Base-by-base conservation (phyloP, 116 monocot genomes). In the Posidonia oceanica region DNA sequence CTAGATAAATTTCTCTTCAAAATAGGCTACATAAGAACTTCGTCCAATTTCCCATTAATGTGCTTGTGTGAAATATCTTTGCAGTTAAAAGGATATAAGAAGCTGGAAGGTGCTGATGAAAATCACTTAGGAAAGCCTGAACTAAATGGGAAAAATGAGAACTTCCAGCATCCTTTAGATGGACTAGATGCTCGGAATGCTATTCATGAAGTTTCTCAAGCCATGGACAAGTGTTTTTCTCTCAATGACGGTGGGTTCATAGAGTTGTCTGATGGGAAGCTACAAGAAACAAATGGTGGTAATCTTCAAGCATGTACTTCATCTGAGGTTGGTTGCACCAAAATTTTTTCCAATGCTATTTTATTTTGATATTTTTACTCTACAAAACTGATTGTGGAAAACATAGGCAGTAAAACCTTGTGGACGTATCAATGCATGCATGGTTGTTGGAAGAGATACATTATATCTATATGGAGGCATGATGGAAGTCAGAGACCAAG, bases 391-490 rank as follows among this genome's bases (percentile, higher is more conserved):
- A 79, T 6, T 22, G n/a, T 66, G 42, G 4, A 7, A 64, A 52
- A 17, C 37, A n/a, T 67, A 96, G 96, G 80, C 78, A 67, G 81
- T 89, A 60, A 91, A 82, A 68, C 91, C 96, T 74, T 88, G 91
- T 79, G 96, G 96, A 18, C 96, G 96, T 63, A 96, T 91, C 41
- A 96, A 96, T 80, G 70, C 91, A 22, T 91, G 88, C 75, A 80
- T 91, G 88, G 89, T 79, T 54, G 81, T 79, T 12, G 91, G 80
- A 70, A 91, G 75, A 72, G 96, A 96, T 75, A 85, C 71, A 17
- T 83, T 96, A 21, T 96, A 91, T 66, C 41, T 96, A 44, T 96
- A 96, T 80, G 96, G 96, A 61, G 96, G 96, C 56, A 91, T 88
- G 86, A 91, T 96, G 91, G 96, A 96, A 68, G 53, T 91, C 57